A percentile compares a stretch with the other conserved stretches of the same genome.
Evolutionary conservation across 2,329 filamentous ascomycete genomes (phyloP).

Genomic region (Stagonosporopsis cucurbitacearum): DNA sequence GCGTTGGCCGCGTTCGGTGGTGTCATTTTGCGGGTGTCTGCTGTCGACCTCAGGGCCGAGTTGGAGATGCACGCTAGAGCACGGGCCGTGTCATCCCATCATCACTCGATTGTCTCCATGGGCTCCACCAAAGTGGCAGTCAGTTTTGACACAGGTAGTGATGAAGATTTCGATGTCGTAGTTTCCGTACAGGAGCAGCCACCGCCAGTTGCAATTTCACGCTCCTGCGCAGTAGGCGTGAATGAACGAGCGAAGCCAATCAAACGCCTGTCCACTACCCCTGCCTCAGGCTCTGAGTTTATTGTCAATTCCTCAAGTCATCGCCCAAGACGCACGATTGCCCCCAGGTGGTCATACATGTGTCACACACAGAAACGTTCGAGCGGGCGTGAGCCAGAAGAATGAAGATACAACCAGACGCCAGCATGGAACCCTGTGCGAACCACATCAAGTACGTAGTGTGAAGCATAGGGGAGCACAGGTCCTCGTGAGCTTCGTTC

Average conservation of each 20-base stretch:
- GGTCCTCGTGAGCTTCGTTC: too few species aligned
- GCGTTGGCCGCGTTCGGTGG: conserved; percentile 29
- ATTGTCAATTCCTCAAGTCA: background rate
- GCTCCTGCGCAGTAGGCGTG: background rate
- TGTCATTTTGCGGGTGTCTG: conserved; percentile 38
- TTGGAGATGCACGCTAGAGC: conserved; percentile 15
- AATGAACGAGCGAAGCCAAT: background rate
- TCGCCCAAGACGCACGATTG: background rate
- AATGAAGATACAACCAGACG: conserved; percentile 1
- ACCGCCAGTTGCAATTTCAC: background rate
- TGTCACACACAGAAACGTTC: background rate
- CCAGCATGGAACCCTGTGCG: too few species aligned
- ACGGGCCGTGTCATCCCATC: conserved; percentile 17
- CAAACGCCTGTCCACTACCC: background rate
- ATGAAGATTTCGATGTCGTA: background rate
- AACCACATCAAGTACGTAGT: too few species aligned
- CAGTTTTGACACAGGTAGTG: background rate
- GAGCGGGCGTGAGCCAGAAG: background rate
- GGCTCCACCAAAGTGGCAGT: background rate
- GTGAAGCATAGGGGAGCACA: too few species aligned
- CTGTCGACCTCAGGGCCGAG: conserved; percentile 24
- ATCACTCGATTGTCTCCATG: conserved; percentile 2
- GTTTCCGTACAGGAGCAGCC: background rate
- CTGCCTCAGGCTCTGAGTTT: background rate
- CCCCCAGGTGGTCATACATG: background rate